A percentile compares a stretch with the other conserved stretches of the same genome.
These are phyloP conservation scores for Pythium brachiatum DNA, from an alignment of 352 stramenopile species.

Conservation along the genomic window DNA sequence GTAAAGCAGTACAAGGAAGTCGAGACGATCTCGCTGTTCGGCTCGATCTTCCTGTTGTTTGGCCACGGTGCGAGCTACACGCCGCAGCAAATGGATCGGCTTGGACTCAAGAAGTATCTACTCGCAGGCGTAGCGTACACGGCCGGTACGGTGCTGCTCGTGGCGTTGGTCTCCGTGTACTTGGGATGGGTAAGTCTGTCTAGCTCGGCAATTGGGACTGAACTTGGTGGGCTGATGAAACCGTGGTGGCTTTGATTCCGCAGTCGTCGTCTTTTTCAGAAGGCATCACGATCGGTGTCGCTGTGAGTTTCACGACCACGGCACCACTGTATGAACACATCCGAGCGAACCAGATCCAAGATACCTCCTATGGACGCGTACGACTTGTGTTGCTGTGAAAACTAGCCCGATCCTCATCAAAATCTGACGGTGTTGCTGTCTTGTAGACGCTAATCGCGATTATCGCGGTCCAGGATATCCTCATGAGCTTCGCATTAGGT, in stretches of 20 bases:
- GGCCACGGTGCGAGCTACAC: constrained; percentile 80
- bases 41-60: constrained; percentile 93
- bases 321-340: constrained; percentile 83
- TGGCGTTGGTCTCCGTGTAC: constrained; percentile 67
- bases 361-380: constrained; percentile 78
- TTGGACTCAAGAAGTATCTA: constrained; percentile 69
- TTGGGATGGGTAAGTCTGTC: constrained; percentile 60
- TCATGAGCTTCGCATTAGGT: constrained; percentile 86
- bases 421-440: neutral
- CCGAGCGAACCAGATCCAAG: constrained; percentile 73
- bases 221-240: neutral
- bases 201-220: no score
- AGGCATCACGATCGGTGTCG: constrained; percentile 73
- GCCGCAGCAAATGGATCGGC: constrained; percentile 56
- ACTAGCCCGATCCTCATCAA: neutral
- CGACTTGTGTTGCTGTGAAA: constrained; percentile 4
- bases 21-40: constrained; percentile 92
- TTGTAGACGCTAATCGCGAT: constrained; percentile 75
- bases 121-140: constrained; percentile 74
- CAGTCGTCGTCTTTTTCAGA: constrained; percentile 70
- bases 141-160: constrained; percentile 57
- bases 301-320: constrained; percentile 82
- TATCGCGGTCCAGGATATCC: constrained; percentile 80
- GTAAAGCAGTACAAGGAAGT: constrained; percentile 90
- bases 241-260: neutral